These are phyloP conservation scores for Ceratobasidium sp. DNA, from an alignment of 1,284 basidiomycete genomes.

Conservation along the genomic window DNA sequence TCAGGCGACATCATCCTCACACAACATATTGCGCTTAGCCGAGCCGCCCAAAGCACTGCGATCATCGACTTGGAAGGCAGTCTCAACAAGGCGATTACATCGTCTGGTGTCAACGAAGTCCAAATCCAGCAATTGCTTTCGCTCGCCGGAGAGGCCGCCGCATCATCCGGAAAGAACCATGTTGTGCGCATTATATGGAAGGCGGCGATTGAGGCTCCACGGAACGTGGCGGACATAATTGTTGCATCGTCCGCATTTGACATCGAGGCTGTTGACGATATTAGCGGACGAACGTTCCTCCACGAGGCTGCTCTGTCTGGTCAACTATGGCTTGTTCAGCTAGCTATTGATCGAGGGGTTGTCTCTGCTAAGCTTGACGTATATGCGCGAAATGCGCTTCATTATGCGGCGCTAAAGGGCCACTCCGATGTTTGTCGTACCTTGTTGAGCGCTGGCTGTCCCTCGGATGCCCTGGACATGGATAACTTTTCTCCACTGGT, in stretches of 20 bases:
- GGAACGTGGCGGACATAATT: conserved; percentile 77
- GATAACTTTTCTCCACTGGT: conserved; percentile 95
- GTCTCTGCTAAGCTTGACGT: conserved; percentile 77
- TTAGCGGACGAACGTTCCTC: conserved; percentile 95
- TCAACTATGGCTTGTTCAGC: conserved; percentile 77
- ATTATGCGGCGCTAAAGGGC: conserved; percentile 96
- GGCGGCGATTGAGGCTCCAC: conserved; percentile 82
- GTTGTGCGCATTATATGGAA: conserved; percentile 92
- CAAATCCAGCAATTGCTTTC: conserved; percentile 76
- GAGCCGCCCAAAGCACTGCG: conserved; percentile 69
- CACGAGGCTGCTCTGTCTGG: conserved; percentile 94
- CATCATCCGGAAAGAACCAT: conserved; percentile 68
- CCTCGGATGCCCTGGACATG: conserved; percentile 80
- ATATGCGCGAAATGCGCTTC: conserved; percentile 92
- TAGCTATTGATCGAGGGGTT: conserved; percentile 83
- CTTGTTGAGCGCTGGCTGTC: conserved; percentile 75
- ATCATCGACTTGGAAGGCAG: conserved; percentile 90
- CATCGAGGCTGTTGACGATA: conserved; percentile 93
- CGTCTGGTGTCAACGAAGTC: conserved; percentile 63
- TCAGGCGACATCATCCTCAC: conserved; percentile 67
- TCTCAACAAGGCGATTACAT: conserved; percentile 75
- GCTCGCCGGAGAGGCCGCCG: conserved; percentile 66
- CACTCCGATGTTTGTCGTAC: conserved; percentile 80
- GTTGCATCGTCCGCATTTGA: conserved; percentile 82
- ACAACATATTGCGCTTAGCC: conserved; percentile 75